Conservation (phyloP, 306 rosid genomes). For the Styphnolobium japonicum region DNA sequence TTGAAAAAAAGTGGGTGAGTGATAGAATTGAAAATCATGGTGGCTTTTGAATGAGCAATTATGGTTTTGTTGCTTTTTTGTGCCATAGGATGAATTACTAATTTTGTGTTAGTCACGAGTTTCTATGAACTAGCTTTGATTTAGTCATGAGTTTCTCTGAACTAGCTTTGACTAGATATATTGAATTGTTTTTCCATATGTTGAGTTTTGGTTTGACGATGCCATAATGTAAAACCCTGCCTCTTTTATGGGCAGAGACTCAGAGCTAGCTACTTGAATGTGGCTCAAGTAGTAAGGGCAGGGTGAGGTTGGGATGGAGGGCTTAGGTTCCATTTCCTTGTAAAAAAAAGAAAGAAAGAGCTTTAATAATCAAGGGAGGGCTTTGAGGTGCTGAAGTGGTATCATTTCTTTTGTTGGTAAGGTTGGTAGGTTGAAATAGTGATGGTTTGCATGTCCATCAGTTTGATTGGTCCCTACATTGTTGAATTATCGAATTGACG, state of each 20-base stretch:
- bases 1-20: background rate
- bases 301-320: conserved; percentile 3
- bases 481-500: background rate
- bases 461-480: background rate
- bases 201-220: background rate
- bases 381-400: conserved; percentile 1
- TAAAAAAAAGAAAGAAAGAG: background rate
- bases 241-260: background rate
- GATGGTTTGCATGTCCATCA: conserved; percentile 15
- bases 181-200: background rate
- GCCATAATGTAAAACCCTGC: background rate
- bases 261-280: background rate
- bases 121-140: background rate
- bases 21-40: background rate
- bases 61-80: conserved; percentile 6
- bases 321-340: background rate
- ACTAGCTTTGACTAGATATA: background rate
- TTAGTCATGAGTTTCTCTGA: background rate
- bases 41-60: background rate
- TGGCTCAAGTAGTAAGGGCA: background rate
- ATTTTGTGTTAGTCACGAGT: background rate
- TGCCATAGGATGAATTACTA: background rate
- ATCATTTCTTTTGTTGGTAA: background rate
- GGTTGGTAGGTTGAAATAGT: background rate
- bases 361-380: background rate